phyloP scores from a whole-genome alignment of 345 rosid species.

The Lepidium aucheri region DNA sequence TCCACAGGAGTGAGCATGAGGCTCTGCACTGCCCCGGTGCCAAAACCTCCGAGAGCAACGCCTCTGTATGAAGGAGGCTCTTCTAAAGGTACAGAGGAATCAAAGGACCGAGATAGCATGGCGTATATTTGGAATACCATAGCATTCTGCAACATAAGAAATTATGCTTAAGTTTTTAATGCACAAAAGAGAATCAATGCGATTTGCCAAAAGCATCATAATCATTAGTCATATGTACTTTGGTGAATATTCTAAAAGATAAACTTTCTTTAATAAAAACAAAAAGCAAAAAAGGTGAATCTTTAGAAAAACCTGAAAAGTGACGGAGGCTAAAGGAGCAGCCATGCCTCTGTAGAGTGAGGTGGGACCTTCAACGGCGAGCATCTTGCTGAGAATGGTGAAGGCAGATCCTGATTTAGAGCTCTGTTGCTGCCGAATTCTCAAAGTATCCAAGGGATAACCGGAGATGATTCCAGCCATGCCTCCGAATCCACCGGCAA shows the following conservation, averaged over 20 bases:
- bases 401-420: slow-evolving; percentile 69
- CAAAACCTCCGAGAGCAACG: slow-evolving; percentile 75
- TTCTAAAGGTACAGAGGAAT: slow-evolving; percentile 31
- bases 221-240: no score
- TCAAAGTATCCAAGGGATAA: slow-evolving; percentile 79
- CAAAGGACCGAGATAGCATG: slow-evolving; percentile 66
- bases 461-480: slow-evolving; percentile 88
- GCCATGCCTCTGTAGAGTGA: slow-evolving; percentile 88
- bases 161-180: no score
- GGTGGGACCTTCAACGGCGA: slow-evolving; percentile 56
- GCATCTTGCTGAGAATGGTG: slow-evolving; percentile 45
- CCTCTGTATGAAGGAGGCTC: slow-evolving; percentile 84
- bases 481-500: slow-evolving; percentile 94
- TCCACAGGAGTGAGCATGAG: slow-evolving; percentile 66
- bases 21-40: slow-evolving; percentile 82
- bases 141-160: slow-evolving; percentile 56
- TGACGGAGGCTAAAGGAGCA: slow-evolving; percentile 89
- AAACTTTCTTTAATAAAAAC: neutral
- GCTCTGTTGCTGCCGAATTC: slow-evolving; percentile 72
- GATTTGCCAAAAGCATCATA: neutral
- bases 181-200: neutral
- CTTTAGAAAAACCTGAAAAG: slow-evolving; percentile 54
- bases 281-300: neutral
- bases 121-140: slow-evolving; percentile 92
- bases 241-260: neutral